phyloP scores from a whole-genome alignment of 257 asterid species.

The Petunia secreta region DNA sequence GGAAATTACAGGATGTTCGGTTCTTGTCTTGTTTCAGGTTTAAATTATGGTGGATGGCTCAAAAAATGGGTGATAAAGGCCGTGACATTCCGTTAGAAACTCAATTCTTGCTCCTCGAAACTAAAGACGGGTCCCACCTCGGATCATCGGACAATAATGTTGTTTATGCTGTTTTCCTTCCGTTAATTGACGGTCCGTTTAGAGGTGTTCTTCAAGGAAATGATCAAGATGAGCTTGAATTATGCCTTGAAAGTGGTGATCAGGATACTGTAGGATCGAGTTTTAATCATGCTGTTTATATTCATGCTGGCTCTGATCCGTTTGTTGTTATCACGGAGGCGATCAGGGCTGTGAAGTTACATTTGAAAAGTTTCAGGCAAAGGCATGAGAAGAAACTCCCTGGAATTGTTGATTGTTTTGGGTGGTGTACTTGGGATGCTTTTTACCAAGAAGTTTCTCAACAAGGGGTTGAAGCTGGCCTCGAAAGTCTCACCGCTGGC shows the following conservation, averaged over 20 bases:
- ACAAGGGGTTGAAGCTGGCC: conserved; percentile 84
- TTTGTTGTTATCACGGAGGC: conserved; percentile 64
- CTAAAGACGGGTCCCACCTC: conserved; percentile 55
- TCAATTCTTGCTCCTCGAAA: conserved; percentile 67
- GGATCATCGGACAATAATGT: conserved; percentile 48
- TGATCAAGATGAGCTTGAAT: conserved; percentile 56
- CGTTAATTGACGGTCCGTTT: conserved; percentile 74
- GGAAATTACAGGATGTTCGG: conserved; percentile 52
- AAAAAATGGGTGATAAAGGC: conserved; percentile 78
- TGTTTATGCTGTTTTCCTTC: conserved; percentile 67
- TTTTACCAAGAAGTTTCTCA: conserved; percentile 82
- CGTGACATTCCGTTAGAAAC: conserved; percentile 81
- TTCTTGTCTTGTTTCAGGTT: conserved; percentile 86
- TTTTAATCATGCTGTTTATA: conserved; percentile 62
- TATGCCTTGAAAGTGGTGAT: conserved; percentile 83
- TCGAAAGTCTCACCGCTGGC: conserved; percentile 60
- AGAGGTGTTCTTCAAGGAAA: conserved; percentile 82
- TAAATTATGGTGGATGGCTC: conserved; percentile 97
- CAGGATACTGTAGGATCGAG: conserved; percentile 40
- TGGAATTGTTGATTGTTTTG: conserved; percentile 69
- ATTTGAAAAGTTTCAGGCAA: conserved; percentile 60
- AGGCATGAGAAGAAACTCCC: conserved; percentile 77
- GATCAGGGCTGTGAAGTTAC: conserved; percentile 57
- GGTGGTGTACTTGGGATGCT: conserved; percentile 98
- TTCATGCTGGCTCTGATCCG: conserved; percentile 72